Conservation (phyloP, 345 rosid species). For the Brassica carinata region DNA sequence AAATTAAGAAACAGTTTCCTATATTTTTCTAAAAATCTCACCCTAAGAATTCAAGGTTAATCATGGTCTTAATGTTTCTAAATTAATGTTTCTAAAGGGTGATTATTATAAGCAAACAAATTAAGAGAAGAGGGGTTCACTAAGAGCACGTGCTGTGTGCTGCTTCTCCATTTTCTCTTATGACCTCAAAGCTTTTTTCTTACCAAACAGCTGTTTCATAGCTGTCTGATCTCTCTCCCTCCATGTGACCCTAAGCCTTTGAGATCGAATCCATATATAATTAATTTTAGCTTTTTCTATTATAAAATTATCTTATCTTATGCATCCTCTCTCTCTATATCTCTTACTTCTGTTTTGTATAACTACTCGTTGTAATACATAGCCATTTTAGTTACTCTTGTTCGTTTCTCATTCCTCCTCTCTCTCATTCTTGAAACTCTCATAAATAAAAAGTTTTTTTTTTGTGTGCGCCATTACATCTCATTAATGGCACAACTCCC, state of each 20-base stretch:
- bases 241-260: slow-evolving; percentile 43
- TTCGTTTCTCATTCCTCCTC: slow-evolving; percentile 29
- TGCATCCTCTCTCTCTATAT: slow-evolving; percentile 24
- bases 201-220: slow-evolving; percentile 35
- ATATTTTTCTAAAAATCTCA: too few relatives aligned
- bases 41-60: too few relatives aligned
- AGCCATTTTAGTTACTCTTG: slow-evolving; percentile 43
- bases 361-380: slow-evolving; percentile 42
- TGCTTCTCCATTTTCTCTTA: slow-evolving; percentile 33
- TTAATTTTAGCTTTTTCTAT: slow-evolving; percentile 18
- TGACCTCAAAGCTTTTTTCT: slow-evolving; percentile 18
- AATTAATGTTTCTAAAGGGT: slow-evolving; percentile 33
- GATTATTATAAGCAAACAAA: slow-evolving; percentile 21
- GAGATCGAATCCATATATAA: slow-evolving; percentile 37
- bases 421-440: background rate
- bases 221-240: slow-evolving; percentile 42
- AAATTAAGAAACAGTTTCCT: too few relatives aligned
- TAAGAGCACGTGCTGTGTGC: slow-evolving; percentile 46
- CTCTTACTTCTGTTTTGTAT: slow-evolving; percentile 39
- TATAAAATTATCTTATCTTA: slow-evolving; percentile 33
- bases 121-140: slow-evolving; percentile 33
- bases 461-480: slow-evolving; percentile 14
- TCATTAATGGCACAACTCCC: slow-evolving; percentile 60
- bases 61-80: background rate
- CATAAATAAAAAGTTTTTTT: background rate